Evolutionary conservation across 306 rosid species (phyloP), one percentile per base, ranked within the genome.

Genomic region (Senna tora): DNA sequence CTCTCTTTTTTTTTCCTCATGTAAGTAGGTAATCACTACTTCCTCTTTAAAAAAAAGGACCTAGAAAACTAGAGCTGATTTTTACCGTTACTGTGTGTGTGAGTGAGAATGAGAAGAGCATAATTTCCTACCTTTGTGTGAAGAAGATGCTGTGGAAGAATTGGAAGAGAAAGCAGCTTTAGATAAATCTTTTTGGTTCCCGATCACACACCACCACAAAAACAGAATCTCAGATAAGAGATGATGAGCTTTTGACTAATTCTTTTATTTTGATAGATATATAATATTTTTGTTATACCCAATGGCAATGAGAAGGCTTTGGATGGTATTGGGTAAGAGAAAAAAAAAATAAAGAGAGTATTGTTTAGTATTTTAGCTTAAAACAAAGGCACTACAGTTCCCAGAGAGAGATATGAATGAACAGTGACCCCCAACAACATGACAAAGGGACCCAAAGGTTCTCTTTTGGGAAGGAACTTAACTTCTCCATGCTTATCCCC

Each of bases 161-260:
- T 80, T 78, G 88, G 66, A 73, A 75, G 77, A 75, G 77, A 39
- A 79, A 87, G 85, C 86, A 86, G 90, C 95, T 94, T 90, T 82
- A 79, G 81, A 78, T 73, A 74, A 55, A 47, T 74, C 75, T 75
- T 80, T 89, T 79, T 84, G 77, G 90, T 76, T 85, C 84, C 81
- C 83, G 65, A 74, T 84, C 88, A 74, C 87, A 77, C 81, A 83
- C 84, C 88, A 83, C 91, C 95, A 89, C 95, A 85, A 8, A 80
- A 89, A 83, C 84, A 87, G 95, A 94, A 91, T 94, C 97, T 91
- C 79, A 87, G 82, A 87, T 80, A 78, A 83, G 84, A 73, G 86
- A 82, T 84, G 87, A 84, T 85, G 86, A 70, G 73, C 81, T 79
- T 85, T 91, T 86, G 90, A 91, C 96, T 79, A 68, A 19, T 67